phyloP scores from a whole-genome alignment of 2,329 filamentous ascomycete species.

The Colletotrichum chrysophilum region DNA sequence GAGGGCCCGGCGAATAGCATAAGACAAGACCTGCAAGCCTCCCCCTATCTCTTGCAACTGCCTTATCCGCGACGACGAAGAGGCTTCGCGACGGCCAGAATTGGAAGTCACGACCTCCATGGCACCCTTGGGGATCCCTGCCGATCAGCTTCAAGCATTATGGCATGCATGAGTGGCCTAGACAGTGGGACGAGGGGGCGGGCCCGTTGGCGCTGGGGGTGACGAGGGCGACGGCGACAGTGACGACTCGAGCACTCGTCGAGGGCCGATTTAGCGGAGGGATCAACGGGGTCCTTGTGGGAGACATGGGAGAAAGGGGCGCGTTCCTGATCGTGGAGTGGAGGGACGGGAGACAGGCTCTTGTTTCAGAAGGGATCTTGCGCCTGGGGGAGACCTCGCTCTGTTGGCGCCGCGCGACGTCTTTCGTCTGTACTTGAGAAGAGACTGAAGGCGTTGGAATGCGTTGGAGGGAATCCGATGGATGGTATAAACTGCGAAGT shows the following conservation, averaged over 20 bases:
- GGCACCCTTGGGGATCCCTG: conserved; percentile 18
- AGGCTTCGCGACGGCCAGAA: not conserved
- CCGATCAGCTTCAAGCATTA: conserved; percentile 17
- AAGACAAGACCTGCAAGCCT: not conserved
- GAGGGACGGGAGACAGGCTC: conserved; percentile 19
- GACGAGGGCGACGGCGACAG: not conserved
- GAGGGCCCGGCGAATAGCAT: conserved; percentile 10
- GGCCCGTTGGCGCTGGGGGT: not conserved
- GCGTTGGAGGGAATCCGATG: not conserved
- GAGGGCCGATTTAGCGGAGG: not conserved
- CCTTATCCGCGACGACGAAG: conserved; percentile 16
- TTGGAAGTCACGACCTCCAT: not conserved
- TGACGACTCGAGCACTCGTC: conserved; percentile 1
- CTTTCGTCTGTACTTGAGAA: conserved; percentile 12
- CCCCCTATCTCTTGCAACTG: conserved; percentile 13
- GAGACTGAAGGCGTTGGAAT: not conserved
- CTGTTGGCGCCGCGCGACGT: conserved; percentile 6
- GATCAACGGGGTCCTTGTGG: conserved; percentile 10
- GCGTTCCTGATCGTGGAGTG: conserved; percentile 13
- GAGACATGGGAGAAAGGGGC: not conserved
- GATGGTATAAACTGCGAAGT: not conserved
- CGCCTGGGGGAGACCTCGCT: conserved; percentile 15
- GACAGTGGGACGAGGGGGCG: conserved; percentile 11
- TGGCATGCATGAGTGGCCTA: conserved; percentile 21
- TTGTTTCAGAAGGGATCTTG: conserved; percentile 17